Percentiles rank a stretch among this genome's conserved stretches.
Conservation (phyloP, 305 asterid genomes). For the Stenogyne calaminthoides region DNA sequence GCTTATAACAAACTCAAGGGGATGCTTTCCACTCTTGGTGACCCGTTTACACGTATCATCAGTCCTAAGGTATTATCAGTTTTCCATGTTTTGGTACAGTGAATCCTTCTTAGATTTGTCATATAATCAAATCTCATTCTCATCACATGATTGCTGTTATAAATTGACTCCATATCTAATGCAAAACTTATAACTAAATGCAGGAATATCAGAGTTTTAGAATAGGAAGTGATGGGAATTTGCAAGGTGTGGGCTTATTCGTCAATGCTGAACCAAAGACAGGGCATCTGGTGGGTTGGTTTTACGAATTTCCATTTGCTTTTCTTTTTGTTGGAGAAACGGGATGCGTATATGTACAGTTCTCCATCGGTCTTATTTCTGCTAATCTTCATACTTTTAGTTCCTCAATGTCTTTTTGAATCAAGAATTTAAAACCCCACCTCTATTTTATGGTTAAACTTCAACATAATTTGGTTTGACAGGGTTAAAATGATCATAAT, state of each 20-base stretch:
- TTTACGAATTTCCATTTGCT: neutral
- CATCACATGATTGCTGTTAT: neutral
- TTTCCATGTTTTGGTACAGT: neutral
- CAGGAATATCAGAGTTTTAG: constrained; percentile 95
- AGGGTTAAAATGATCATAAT: neutral
- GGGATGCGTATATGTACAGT: neutral
- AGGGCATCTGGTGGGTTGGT: constrained; percentile 72
- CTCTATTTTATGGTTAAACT: neutral
- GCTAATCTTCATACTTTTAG: neutral
- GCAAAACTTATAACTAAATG: constrained; percentile 19
- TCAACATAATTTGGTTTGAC: neutral
- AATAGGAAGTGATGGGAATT: constrained; percentile 90
- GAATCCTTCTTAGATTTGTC: neutral
- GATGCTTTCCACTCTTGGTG: constrained; percentile 96
- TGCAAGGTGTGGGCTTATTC: constrained; percentile 96
- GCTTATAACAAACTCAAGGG: constrained; percentile 91
- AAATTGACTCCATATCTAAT: neutral
- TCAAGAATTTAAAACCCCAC: neutral
- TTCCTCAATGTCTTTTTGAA: neutral
- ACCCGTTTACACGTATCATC: constrained; percentile 87
- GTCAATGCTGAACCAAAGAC: constrained; percentile 72
- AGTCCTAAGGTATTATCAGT: constrained; percentile 72
- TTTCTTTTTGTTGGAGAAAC: neutral
- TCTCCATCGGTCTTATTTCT: neutral
- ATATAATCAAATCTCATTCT: neutral